A percentile compares a stretch with the other conserved stretches of the same genome.
Conservation (phyloP, 148 eudicot genomes). For the Amaranthus cruentus region DNA sequence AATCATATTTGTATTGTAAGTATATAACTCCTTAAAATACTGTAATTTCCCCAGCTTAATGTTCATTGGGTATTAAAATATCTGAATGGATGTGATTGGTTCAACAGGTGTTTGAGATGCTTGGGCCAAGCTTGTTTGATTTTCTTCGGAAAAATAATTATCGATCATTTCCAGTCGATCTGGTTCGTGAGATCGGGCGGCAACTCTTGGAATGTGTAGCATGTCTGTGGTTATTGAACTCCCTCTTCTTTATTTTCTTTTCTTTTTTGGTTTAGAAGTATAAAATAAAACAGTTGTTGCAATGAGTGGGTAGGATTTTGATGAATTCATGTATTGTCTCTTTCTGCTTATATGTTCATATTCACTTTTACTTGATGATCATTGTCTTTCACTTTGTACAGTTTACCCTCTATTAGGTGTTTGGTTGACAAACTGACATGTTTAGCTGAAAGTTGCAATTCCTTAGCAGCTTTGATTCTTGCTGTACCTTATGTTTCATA, state of each 20-base stretch:
- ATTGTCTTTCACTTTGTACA: not conserved
- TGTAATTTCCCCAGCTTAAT: constrained; percentile 47
- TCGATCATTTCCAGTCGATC: constrained; percentile 96
- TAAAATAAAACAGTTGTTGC: not conserved
- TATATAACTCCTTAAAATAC: constrained; percentile 41
- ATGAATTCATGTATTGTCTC: not conserved
- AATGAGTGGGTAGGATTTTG: not conserved
- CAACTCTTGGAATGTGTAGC: constrained; percentile 98
- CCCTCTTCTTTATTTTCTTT: constrained; percentile 11
- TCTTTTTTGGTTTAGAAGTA: not conserved
- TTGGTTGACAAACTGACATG: not conserved
- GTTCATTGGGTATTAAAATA: constrained; percentile 55
- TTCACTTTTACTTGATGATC: constrained; percentile 1
- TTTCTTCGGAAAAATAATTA: constrained; percentile 99
- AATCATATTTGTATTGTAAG: constrained; percentile 99
- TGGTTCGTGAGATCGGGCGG: constrained; percentile 95
- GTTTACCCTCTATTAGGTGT: constrained; percentile 6
- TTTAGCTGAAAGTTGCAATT: not conserved
- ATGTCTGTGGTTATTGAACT: constrained; percentile 75
- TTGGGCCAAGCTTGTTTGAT: constrained; percentile 99
- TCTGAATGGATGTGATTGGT: constrained; percentile 62
- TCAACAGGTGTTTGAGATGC: constrained; percentile 99
- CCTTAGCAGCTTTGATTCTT: not conserved
- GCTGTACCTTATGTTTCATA: constrained; percentile 16
- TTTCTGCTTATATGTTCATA: not conserved